Evolutionary conservation across 129 eudicot genomes (phyloP).

Genomic region (Pseudognaphalium luteoalbum): DNA sequence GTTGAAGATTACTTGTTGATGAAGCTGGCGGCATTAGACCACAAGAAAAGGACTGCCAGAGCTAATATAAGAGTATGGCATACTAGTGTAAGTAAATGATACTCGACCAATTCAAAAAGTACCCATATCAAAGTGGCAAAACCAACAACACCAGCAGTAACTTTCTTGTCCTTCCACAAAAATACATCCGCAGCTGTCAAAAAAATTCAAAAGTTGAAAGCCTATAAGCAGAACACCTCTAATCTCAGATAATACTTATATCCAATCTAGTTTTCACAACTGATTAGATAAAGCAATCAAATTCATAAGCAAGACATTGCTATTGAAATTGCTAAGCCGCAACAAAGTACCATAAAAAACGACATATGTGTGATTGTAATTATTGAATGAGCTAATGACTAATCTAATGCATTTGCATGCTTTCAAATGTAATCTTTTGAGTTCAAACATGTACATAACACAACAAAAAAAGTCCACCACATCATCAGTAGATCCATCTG

Average conservation of each 20-base stretch:
- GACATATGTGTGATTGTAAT: too few relatives aligned
- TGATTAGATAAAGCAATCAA: background rate
- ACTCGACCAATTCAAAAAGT: slow-evolving; percentile 79
- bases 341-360: background rate
- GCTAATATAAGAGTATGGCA: slow-evolving; percentile 68
- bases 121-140: slow-evolving; percentile 83
- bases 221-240: background rate
- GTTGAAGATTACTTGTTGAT: slow-evolving; percentile 61
- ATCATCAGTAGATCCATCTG: background rate
- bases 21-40: slow-evolving; percentile 79
- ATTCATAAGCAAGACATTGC: background rate
- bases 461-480: background rate
- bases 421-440: too few relatives aligned
- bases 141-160: slow-evolving; percentile 69
- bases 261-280: background rate
- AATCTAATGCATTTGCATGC: background rate
- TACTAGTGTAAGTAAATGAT: slow-evolving; percentile 81
- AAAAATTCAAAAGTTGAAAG: slow-evolving; percentile 3
- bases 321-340: background rate
- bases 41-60: slow-evolving; percentile 61
- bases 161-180: slow-evolving; percentile 88
- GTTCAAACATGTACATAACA: background rate
- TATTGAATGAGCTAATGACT: too few relatives aligned
- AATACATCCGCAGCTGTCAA: slow-evolving; percentile 83
- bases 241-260: background rate